phyloP scores from a whole-genome alignment of 2,329 filamentous ascomycete genomes.

The Intubia oerlemansii region DNA sequence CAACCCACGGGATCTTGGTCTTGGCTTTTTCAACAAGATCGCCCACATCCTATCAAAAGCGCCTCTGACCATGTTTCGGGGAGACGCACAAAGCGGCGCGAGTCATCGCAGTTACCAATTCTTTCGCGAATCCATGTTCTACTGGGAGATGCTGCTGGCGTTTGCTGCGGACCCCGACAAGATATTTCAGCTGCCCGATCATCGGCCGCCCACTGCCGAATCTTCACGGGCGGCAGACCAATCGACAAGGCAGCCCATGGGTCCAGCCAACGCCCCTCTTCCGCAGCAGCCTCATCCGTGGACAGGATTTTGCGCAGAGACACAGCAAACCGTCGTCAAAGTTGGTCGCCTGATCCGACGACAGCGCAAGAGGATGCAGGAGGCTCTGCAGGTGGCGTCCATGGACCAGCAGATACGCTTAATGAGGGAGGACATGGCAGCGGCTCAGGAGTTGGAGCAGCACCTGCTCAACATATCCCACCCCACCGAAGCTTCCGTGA shows the following conservation, averaged over 20 bases:
- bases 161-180: constrained; percentile 24
- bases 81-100: too few species aligned
- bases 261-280: too few species aligned
- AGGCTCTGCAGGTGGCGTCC: too few species aligned
- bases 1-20: constrained; percentile 26
- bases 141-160: constrained; percentile 37
- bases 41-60: constrained; percentile 15
- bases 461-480: constrained; percentile 23
- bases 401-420: constrained; percentile 11
- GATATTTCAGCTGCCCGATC: too few species aligned
- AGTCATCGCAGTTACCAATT: constrained; percentile 18
- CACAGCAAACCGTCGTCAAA: constrained; percentile 22
- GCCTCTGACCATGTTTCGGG: constrained; percentile 6
- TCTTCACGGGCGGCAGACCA: constrained; percentile 11
- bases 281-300: constrained; percentile 19
- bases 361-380: constrained; percentile 11
- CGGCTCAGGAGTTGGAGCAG: constrained; percentile 21
- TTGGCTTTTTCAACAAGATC: constrained; percentile 27
- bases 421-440: constrained; percentile 14
- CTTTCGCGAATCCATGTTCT: constrained; percentile 31
- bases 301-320: constrained; percentile 23
- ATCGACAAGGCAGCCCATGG: too few species aligned
- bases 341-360: constrained; percentile 20
- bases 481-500: constrained; percentile 22
- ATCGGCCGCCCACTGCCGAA: too few species aligned